These are phyloP conservation scores for Fraxinus excelsior DNA, from an alignment of 257 asterid genomes.

Conservation along the genomic window DNA sequence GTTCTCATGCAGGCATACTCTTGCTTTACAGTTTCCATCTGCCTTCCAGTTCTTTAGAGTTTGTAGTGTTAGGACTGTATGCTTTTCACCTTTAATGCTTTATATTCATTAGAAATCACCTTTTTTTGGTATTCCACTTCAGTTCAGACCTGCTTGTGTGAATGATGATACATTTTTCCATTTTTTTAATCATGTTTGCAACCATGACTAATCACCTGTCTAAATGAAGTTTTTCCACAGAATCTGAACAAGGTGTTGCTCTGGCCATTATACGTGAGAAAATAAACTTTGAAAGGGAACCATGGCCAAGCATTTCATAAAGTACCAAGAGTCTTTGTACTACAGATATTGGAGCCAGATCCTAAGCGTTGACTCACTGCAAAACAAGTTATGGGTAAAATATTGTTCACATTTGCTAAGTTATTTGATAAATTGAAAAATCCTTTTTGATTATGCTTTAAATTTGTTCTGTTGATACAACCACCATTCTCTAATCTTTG, in stretches of 20 bases:
- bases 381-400: constrained; percentile 85
- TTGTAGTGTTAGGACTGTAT: not conserved
- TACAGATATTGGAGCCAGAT: constrained; percentile 94
- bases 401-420: constrained; percentile 22
- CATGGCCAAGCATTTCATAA: constrained; percentile 92
- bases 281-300: constrained; percentile 89
- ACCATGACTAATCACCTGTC: constrained; percentile 16
- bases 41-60: constrained; percentile 15
- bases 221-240: constrained; percentile 45
- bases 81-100: not conserved
- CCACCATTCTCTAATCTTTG: constrained; percentile 15
- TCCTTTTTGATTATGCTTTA: constrained; percentile 15
- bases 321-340: constrained; percentile 84
- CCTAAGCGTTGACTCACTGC: constrained; percentile 86
- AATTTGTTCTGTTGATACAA: constrained; percentile 1
- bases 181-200: not conserved
- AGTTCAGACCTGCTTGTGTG: not conserved
- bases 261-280: constrained; percentile 86
- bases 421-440: constrained; percentile 15
- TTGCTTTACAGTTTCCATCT: not conserved
- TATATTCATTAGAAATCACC: constrained; percentile 15
- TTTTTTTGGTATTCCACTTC: constrained; percentile 9
- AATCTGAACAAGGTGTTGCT: constrained; percentile 97
- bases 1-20: not conserved
- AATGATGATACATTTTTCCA: not conserved